A percentile compares a stretch with the other conserved stretches of the same genome.
phyloP scores from a whole-genome alignment of 106 monocot species.

The Apostasia ramifera region DNA sequence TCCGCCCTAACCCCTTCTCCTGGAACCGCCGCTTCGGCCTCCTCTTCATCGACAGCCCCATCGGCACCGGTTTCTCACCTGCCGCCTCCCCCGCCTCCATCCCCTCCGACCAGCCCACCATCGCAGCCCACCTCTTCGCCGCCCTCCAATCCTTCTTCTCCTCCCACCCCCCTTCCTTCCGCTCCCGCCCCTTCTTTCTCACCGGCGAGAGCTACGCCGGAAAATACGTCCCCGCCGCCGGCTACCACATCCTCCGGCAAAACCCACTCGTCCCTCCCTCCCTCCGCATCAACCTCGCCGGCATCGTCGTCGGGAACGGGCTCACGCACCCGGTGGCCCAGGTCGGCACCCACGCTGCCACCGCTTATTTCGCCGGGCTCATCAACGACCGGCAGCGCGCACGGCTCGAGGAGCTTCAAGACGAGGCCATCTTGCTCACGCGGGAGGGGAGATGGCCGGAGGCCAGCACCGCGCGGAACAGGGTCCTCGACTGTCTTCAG shows the following conservation, averaged over 20 bases:
- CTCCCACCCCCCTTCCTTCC: slow-evolving; percentile 25
- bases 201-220: slow-evolving; percentile 96
- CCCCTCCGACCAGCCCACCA: slow-evolving; percentile 42
- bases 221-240: slow-evolving; percentile 62
- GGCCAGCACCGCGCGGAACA: slow-evolving; percentile 39
- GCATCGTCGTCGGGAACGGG: slow-evolving; percentile 81
- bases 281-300: slow-evolving; percentile 42
- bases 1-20: slow-evolving; percentile 54
- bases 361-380: slow-evolving; percentile 58
- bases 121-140: slow-evolving; percentile 45
- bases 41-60: slow-evolving; percentile 86
- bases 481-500: slow-evolving; percentile 30
- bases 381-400: slow-evolving; percentile 43
- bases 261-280: slow-evolving; percentile 13
- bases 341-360: slow-evolving; percentile 56
- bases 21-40: slow-evolving; percentile 88
- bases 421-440: slow-evolving; percentile 25
- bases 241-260: slow-evolving; percentile 35
- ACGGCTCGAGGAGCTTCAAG: slow-evolving; percentile 43
- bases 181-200: slow-evolving; percentile 56
- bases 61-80: slow-evolving; percentile 73
- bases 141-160: slow-evolving; percentile 53
- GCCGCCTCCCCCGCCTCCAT: slow-evolving; percentile 32
- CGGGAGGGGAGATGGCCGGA: slow-evolving; percentile 34
- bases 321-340: slow-evolving; percentile 68